phyloP scores from a whole-genome alignment of 179 eudicot species.

The Silene vulgaris region DNA sequence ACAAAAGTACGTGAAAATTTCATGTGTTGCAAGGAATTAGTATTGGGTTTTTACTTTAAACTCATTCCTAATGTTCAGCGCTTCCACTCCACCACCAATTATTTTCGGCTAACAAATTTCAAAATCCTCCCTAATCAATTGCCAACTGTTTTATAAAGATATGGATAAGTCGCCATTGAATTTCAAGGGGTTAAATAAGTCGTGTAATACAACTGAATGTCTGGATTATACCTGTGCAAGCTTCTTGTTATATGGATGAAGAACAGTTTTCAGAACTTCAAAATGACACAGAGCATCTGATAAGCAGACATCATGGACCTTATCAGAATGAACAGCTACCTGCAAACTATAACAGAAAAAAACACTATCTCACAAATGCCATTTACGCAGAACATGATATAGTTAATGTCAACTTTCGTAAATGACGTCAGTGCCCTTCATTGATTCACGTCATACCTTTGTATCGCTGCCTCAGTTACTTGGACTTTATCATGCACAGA shows the following conservation, averaged over 20 bases:
- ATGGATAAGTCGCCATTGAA: background rate
- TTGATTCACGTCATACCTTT: slow-evolving; percentile 38
- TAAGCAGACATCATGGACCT: slow-evolving; percentile 30
- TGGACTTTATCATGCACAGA: slow-evolving; percentile 32
- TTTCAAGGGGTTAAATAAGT: background rate
- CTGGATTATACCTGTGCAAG: slow-evolving; percentile 61
- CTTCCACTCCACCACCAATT: background rate
- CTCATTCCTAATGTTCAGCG: background rate
- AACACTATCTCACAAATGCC: background rate
- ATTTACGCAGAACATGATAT: background rate
- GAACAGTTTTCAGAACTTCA: slow-evolving; percentile 39
- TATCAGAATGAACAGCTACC: slow-evolving; percentile 38
- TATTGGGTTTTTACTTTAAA: background rate
- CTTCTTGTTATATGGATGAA: slow-evolving; percentile 76
- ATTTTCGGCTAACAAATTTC: background rate
- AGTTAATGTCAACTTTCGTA: background rate
- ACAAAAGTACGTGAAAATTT: background rate
- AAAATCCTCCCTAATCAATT: background rate
- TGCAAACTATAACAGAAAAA: slow-evolving; percentile 44
- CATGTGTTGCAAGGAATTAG: background rate
- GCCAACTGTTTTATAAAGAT: background rate
- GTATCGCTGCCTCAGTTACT: slow-evolving; percentile 38
- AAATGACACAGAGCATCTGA: slow-evolving; percentile 48
- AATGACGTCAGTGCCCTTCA: background rate
- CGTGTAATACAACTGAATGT: background rate